Evolutionary conservation across 495 filamentous ascomycete species (phyloP), one percentile per base, ranked within the genome.

Genomic region (Polyplosphaeria fusca): DNA sequence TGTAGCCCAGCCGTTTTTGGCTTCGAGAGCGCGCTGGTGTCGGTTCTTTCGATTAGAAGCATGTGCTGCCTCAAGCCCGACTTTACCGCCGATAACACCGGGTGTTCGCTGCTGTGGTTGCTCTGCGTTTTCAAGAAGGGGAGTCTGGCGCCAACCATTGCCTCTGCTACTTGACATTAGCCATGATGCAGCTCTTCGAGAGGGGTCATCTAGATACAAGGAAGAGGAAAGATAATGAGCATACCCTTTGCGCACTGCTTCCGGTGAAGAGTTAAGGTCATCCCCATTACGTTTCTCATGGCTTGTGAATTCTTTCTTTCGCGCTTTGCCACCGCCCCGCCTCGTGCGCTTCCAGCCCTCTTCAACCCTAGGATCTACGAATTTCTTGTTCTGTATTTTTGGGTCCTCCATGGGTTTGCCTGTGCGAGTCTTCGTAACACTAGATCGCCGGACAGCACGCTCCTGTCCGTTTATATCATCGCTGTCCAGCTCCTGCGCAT

Each of bases 1-100:
- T 0, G 92, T 96, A 35, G 89, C 91, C 93, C 93, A 98, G 12
- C 90, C 93, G 72, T 87, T 95, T 58, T 86, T 77, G 20, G 80
- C 79, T 18, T 70, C 77, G 80, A 79, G 67, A 85, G 68, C 62
- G 77, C 72, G 69, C 77, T 72, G 71, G 66, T 55, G 59, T 49
- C 63, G 61, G 40, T 30, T 63, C 53, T 68, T 68, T 14, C 60
- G 58, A 35, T 68, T 69, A 3, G 53, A 61, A 1, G 52, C 41
- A 42, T 42, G 44, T 16, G 47, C 60, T 5, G 67, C 67, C 39
- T 61, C 57, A 14, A 56, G 43, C 3, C 65, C 67, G 11, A 57
- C 57, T 28, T 20, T 63, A 4, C 56, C 58, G 9, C 49, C 58
- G 37, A 63, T 67, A 37, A 63, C 57, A 25, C 62, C 69, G 44